A percentile compares a stretch with the other conserved stretches of the same genome.
Evolutionary conservation across 352 stramenopile species (phyloP).

Genomic region (Pythium chondricola): DNA sequence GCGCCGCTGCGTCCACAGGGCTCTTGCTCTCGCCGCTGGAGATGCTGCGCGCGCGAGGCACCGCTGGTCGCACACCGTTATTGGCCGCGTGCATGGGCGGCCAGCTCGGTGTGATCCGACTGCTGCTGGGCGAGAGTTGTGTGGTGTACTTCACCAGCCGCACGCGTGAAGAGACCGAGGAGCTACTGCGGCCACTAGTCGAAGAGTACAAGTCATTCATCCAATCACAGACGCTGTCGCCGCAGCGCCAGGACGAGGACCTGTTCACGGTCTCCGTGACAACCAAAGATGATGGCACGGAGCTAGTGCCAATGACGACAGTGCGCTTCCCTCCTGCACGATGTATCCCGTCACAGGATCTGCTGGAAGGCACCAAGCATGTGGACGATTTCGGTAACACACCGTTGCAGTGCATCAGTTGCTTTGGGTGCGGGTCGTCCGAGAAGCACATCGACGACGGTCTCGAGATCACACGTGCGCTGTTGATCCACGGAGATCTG

Average conservation of each 20-base stretch:
- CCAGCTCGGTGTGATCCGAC: conserved; percentile 48
- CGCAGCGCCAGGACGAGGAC: not conserved
- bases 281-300: conserved; percentile 28
- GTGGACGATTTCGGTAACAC: conserved; percentile 79
- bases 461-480: conserved; percentile 48
- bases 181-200: conserved; percentile 37
- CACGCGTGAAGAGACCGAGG: conserved; percentile 28
- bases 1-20: not conserved
- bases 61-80: conserved; percentile 53
- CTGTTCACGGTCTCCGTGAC: conserved; percentile 45
- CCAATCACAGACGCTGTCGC: not conserved
- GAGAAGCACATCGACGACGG: conserved; percentile 56
- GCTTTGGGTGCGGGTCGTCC: conserved; percentile 65
- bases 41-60: conserved; percentile 32
- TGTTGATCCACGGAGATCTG: conserved; percentile 61
- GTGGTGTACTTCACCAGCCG: conserved; percentile 65
- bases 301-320: conserved; percentile 35
- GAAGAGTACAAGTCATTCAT: conserved; percentile 11
- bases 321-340: conserved; percentile 41
- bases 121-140: conserved; percentile 57
- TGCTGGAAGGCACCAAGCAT: conserved; percentile 41
- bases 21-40: conserved; percentile 9
- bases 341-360: conserved; percentile 30
- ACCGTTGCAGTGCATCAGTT: conserved; percentile 66
- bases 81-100: conserved; percentile 62